Conservation (phyloP, 2,329 filamentous ascomycete genomes). For the Penicillium sp. region DNA sequence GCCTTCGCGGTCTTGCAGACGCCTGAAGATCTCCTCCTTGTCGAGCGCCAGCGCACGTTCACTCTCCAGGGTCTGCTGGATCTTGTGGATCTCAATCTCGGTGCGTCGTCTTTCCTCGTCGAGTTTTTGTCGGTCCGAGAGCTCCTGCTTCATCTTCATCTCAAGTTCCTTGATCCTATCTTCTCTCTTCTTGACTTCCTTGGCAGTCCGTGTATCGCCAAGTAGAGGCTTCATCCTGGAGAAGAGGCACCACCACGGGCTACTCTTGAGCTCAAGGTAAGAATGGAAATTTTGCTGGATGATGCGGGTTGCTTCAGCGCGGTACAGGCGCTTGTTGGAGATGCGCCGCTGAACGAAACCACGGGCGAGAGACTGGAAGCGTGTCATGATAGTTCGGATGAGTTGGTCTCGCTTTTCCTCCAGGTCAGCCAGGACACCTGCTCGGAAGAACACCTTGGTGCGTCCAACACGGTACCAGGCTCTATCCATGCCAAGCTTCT, state of each 20-base stretch:
- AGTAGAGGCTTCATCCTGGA: slow-evolving; percentile 94
- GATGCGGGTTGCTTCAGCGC: slow-evolving; percentile 91
- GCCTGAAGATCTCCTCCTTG: slow-evolving; percentile 98
- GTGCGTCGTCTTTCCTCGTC: slow-evolving; percentile 91
- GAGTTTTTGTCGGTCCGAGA: slow-evolving; percentile 74
- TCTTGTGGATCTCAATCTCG: slow-evolving; percentile 82
- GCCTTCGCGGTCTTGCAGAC: slow-evolving; percentile 87
- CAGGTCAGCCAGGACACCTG: slow-evolving; percentile 91
- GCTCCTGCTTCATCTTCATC: slow-evolving; percentile 79
- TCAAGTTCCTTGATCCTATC: slow-evolving; percentile 90
- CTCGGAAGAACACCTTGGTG: slow-evolving; percentile 97
- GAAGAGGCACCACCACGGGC: slow-evolving; percentile 97
- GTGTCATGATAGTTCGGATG: slow-evolving; percentile 90
- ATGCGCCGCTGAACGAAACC: slow-evolving; percentile 88
- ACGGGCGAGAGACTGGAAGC: slow-evolving; percentile 89
- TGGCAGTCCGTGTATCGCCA: slow-evolving; percentile 86
- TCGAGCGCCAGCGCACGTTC: slow-evolving; percentile 94
- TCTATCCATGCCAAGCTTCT: slow-evolving; percentile 83
- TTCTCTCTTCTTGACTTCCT: slow-evolving; percentile 93
- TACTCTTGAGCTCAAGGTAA: slow-evolving; percentile 86
- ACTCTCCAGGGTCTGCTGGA: slow-evolving; percentile 93
- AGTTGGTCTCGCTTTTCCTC: slow-evolving; percentile 94
- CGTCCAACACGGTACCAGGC: slow-evolving; percentile 90
- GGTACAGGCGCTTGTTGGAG: slow-evolving; percentile 90
- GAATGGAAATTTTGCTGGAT: slow-evolving; percentile 94